A percentile compares a stretch with the other conserved stretches of the same genome.
phyloP scores from a whole-genome alignment of 306 rosid genomes.

The Lupinus albus region DNA sequence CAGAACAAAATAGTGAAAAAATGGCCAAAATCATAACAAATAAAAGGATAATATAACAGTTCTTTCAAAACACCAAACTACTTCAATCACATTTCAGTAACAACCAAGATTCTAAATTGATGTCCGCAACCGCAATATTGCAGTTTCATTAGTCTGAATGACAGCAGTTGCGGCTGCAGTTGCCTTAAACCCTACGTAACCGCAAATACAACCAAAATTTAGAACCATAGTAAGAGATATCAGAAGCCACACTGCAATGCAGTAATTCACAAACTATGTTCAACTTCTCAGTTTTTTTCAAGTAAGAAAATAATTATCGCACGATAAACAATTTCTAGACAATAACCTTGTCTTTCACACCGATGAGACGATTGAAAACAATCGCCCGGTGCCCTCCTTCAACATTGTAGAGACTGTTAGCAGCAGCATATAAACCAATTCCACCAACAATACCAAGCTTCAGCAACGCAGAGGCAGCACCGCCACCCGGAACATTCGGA shows the following conservation, averaged over 20 bases:
- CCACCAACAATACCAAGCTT: constrained; percentile 62
- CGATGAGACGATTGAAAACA: constrained; percentile 75
- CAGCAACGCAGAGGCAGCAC: constrained; percentile 56
- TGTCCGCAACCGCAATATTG: no score
- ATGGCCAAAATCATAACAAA: neutral
- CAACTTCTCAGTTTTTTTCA: neutral
- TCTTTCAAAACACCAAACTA: neutral
- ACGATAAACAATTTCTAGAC: neutral
- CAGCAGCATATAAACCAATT: constrained; percentile 63
- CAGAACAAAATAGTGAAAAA: constrained; percentile 5
- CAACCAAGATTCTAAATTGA: neutral
- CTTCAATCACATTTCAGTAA: neutral
- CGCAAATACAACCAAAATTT: no score
- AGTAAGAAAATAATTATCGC: neutral
- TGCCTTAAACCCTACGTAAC: no score
- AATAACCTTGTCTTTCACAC: constrained; percentile 78
- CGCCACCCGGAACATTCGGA: constrained; percentile 65
- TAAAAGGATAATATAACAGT: neutral
- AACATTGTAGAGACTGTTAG: constrained; percentile 83
- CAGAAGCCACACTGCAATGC: neutral
- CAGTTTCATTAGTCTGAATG: no score
- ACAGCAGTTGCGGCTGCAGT: no score
- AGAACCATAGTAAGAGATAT: no score
- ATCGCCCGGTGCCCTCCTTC: constrained; percentile 90
- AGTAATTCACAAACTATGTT: neutral